Evolutionary conservation across 257 asterid species (phyloP), one percentile per base, ranked within the genome.

Genomic region (Capsicum pubescens): DNA sequence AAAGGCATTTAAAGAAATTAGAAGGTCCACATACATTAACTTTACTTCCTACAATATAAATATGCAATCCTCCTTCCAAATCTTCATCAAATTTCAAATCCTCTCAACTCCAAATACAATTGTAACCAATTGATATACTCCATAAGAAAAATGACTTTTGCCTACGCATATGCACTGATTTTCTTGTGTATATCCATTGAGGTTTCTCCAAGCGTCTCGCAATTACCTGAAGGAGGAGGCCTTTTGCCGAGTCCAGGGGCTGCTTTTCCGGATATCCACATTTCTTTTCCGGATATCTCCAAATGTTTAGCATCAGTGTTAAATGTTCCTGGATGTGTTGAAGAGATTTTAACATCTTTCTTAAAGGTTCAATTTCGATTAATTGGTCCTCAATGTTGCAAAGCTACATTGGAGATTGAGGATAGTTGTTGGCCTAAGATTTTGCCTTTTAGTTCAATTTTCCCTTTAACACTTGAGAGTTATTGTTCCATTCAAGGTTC

Each of bases 331-430:
- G 83, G 86, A 5, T 89, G 90, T 16, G 6, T 80, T 36, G 66
- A 83, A 16, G 91, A 89, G 19, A 55, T 83, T 3, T n/a, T 77
- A 44, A 15, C 78, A 0, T 85, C 91, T 1, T 84, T 87, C 10
- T 7, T 88, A 55, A 87, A 66, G 14, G 55, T 81, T 14, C 66
- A 58, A 5, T 58, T 79, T 5, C 79, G 64, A 0, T 39, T 87
- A 2, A 61, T 88, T 17, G 88, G 88, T 3, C 86, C 88, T 13
- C 82, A 77, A 8, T 88, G 91, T 56, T 85, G 91, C 44, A 79
- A 15, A 11, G 83, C 87, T 35, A 12, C 81, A 56, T 36, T 87
- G 26, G 21, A 56, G 2, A 54, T 88, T 54, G 89, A 88, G 7
- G 84, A 83, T 4, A 80, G 68, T 44, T 88, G 89, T 12, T 88